phyloP scores from a whole-genome alignment of 108 stramenopile species.

The Schizochytrium sp. region DNA sequence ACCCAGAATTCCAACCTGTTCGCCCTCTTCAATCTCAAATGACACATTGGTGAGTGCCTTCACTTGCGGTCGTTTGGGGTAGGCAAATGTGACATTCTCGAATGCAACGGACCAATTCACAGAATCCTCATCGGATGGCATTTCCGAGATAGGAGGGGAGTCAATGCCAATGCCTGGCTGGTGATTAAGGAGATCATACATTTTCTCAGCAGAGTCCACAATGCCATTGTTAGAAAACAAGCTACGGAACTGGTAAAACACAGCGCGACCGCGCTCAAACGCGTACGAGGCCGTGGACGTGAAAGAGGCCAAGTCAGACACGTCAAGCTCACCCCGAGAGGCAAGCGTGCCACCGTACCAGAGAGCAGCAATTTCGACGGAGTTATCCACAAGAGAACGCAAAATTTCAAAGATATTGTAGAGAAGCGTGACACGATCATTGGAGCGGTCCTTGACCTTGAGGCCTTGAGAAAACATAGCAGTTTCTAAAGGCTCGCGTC shows the following conservation, averaged over 20 bases:
- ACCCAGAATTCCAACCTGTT: constrained; percentile 85
- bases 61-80: constrained; percentile 60
- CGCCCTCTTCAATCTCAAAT: constrained; percentile 78
- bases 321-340: constrained; percentile 38
- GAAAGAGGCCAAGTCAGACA: constrained; percentile 45
- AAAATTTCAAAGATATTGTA: constrained; percentile 59
- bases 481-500: constrained; percentile 38
- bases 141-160: background rate
- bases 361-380: constrained; percentile 31
- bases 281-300: constrained; percentile 32
- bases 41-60: constrained; percentile 61
- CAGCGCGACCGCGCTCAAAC: background rate
- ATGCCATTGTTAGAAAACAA: constrained; percentile 55
- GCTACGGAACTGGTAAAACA: constrained; percentile 45
- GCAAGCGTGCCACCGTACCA: constrained; percentile 52
- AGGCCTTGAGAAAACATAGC: constrained; percentile 48
- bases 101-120: constrained; percentile 61
- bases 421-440: constrained; percentile 20
- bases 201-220: constrained; percentile 55
- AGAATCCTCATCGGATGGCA: background rate
- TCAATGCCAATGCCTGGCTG: constrained; percentile 39
- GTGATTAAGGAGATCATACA: constrained; percentile 36
- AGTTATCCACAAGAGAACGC: constrained; percentile 46
- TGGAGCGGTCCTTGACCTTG: constrained; percentile 22
- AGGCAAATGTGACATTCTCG: constrained; percentile 64